Conservation (phyloP, 2,329 filamentous ascomycete species). For the Aureobasidium uvarum region DNA sequence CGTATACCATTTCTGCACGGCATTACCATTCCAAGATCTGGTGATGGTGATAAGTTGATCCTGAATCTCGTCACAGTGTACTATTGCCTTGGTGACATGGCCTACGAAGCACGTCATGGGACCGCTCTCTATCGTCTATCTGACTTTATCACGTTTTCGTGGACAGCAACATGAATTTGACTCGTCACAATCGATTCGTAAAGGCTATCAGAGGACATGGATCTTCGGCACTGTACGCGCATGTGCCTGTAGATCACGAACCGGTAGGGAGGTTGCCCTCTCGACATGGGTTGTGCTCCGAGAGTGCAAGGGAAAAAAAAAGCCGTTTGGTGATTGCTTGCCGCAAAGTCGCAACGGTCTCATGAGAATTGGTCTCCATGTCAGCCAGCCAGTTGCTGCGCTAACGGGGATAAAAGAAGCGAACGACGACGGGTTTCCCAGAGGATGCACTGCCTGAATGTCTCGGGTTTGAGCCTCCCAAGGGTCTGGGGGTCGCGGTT, state of each 20-base stretch:
- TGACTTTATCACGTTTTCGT: background rate
- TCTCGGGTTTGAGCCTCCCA: background rate
- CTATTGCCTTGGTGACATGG: slow-evolving; percentile 1
- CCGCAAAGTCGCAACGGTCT: slow-evolving; percentile 19
- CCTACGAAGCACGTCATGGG: slow-evolving; percentile 2
- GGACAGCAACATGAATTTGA: background rate
- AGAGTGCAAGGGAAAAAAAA: background rate
- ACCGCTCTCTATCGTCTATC: background rate
- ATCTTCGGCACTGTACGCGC: slow-evolving; percentile 2
- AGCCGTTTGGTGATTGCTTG: slow-evolving; percentile 19
- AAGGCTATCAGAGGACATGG: slow-evolving; percentile 4
- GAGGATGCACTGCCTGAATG: slow-evolving; percentile 19
- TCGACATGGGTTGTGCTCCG: slow-evolving; percentile 15
- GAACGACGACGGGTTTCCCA: slow-evolving; percentile 22
- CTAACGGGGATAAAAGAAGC: slow-evolving; percentile 17
- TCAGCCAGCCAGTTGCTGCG: slow-evolving; percentile 21
- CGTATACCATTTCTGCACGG: slow-evolving; percentile 21
- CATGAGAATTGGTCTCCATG: slow-evolving; percentile 24
- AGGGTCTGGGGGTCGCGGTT: slow-evolving; percentile 10
- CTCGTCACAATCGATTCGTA: slow-evolving; percentile 14
- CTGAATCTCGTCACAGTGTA: background rate
- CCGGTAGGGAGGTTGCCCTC: slow-evolving; percentile 13
- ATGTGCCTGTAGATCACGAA: background rate
- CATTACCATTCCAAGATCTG: background rate
- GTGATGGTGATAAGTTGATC: background rate